Evolutionary conservation across 352 stramenopile genomes (phyloP).

Genomic region (Globisporangium mamillatum): DNA sequence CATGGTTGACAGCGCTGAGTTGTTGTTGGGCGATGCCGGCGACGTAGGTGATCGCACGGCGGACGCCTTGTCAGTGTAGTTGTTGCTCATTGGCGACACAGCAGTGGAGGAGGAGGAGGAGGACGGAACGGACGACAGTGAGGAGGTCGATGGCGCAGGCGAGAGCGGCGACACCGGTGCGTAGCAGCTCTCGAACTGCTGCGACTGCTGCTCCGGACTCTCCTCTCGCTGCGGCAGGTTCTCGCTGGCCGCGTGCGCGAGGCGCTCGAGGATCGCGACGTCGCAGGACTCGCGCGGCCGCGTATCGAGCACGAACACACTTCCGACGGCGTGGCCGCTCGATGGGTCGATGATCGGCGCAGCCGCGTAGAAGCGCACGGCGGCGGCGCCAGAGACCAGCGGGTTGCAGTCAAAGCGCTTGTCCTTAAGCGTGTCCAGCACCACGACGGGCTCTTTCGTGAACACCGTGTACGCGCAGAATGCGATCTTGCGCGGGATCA

Average conservation of each 20-base stretch:
- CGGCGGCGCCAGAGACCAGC: conserved; percentile 83
- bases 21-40: conserved; percentile 2
- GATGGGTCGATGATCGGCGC: conserved; percentile 65
- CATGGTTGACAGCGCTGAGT: conserved; percentile 15
- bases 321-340: conserved; percentile 60
- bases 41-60: neutral
- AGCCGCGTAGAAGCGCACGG: conserved; percentile 94
- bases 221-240: conserved; percentile 32
- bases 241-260: conserved; percentile 55
- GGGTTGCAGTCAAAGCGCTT: conserved; percentile 85
- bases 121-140: conserved; percentile 21
- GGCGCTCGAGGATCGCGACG: conserved; percentile 61
- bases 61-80: neutral
- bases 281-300: conserved; percentile 68
- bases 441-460: conserved; percentile 58
- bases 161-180: conserved; percentile 10
- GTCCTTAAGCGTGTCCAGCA: conserved; percentile 90
- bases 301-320: conserved; percentile 83
- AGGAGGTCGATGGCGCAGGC: conserved; percentile 29
- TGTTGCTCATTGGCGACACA: conserved; percentile 13
- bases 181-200: conserved; percentile 13
- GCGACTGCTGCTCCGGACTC: neutral
- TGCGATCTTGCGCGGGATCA: conserved; percentile 74
- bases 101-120: conserved; percentile 15
- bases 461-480: conserved; percentile 76